Evolutionary conservation across 495 filamentous ascomycete genomes (phyloP).

Genomic region (Hapsidospora chrysogenum): DNA sequence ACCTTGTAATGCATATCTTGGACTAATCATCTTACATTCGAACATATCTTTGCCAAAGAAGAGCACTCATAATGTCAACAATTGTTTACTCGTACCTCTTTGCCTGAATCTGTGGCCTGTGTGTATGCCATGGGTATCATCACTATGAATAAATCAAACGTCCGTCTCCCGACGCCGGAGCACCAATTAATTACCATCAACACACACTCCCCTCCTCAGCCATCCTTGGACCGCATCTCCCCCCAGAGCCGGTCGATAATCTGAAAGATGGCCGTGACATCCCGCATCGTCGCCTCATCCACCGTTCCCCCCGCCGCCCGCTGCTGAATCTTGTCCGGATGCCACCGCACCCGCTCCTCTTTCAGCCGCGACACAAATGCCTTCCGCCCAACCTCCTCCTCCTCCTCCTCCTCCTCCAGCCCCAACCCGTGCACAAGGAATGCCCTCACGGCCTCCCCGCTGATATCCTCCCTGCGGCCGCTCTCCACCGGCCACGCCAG

Average conservation of each 20-base stretch:
- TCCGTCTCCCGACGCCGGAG: too few species aligned
- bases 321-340: constrained; percentile 97
- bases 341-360: constrained; percentile 79
- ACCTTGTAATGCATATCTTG: too few species aligned
- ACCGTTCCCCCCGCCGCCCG: constrained; percentile 57
- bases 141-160: too few species aligned
- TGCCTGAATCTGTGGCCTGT: too few species aligned
- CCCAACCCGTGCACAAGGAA: constrained; percentile 26
- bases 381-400: constrained; percentile 43
- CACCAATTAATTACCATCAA: too few species aligned
- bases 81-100: too few species aligned
- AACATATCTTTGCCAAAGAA: too few species aligned
- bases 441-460: constrained; percentile 13
- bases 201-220: too few species aligned
- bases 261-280: constrained; percentile 84
- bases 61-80: too few species aligned
- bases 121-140: too few species aligned
- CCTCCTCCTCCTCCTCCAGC: constrained; percentile 13
- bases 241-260: constrained; percentile 72
- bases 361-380: constrained; percentile 51
- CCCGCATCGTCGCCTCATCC: constrained; percentile 47
- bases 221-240: constrained; percentile 31
- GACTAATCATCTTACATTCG: too few species aligned
- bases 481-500: constrained; percentile 71
- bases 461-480: constrained; percentile 25